Base-by-base conservation (phyloP, 345 rosid genomes). In the Barbarea vulgaris region DNA sequence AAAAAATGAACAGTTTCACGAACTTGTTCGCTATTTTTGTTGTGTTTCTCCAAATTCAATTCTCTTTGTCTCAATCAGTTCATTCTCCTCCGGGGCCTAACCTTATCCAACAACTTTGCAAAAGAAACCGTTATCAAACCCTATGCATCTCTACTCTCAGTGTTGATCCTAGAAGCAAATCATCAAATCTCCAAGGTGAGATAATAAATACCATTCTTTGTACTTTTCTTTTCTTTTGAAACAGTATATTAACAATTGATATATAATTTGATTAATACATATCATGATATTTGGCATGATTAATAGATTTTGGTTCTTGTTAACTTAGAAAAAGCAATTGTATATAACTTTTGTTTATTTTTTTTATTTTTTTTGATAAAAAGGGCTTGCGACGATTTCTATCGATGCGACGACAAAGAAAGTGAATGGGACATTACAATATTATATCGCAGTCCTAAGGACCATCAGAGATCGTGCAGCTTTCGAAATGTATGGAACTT, bases 61-160 rank as follows among this genome's bases (percentile, higher is more conserved):
- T 15, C n/a, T 28, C 53, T 7, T 69, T 77, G 19, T 63, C 70
- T 63, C 44, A 36, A 46, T 15, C 70, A 62, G 42, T 28, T 25
- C 24, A 6, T 9, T 39, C 53, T 64, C 19, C 48, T 58, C 27
- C 13, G 21, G 46, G 13, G 51, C 17, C 51, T 27, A 42, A 44
- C 11, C 65, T 53, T 18, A 37, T 70, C n/a, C 71, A 70, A 0
- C 51, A 54, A 46, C 71, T 77, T 18, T 77, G 81, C 64, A 51
- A 58, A 65, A 65, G 2, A 21, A 72, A 48, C 64, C 63, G 31
- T 58, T 72, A 65, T 2, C 69, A 65, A 65, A 12, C 34, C 9
- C 64, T 77, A n/a, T 77, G 81, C 56, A 4, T 50, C 30, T 65
- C 73, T 24, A 64, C 73, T 15, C 81, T 77, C 47, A 71, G 11